Base-by-base conservation (phyloP, 1,284 basidiomycete species). In the Leccinum pallidistipes region DNA sequence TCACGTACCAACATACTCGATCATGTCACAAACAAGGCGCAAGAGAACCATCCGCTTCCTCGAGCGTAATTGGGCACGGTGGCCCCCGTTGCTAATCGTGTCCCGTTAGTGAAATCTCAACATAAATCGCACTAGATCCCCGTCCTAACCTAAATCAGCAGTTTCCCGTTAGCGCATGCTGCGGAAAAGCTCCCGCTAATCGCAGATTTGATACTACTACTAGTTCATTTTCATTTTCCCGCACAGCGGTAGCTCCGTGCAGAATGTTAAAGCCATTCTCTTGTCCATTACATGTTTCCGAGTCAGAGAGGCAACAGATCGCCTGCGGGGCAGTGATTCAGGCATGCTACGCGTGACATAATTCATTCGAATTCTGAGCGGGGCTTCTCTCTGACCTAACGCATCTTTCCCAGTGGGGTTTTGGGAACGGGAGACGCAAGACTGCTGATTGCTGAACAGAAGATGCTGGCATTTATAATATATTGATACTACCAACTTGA, bases 221-320 rank as follows among this genome's bases (percentile, higher is more conserved):
- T 8, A 16, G 27, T n/a, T 31, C 34, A 54, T 43, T 47, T 7
- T 34, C 27, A 32, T 29, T 45, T 21, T 45, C 6, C 21, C n/a
- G 36, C 9, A 34, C 27, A 27, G 49, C 12, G 7, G 34, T 49
- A n/a, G 5, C 27, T 58, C 47, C 34, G 40, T n/a, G 21, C 8
- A 27, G 59, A 59, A 58, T 12, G 11, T 51, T 56, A 34, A 5
- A 12, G 50, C 52, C 57, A 55, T 57, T 50, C 34, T 51, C 47
- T n/a, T 29, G 11, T 40, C 9, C 53, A 50, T 43, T 40, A 34
- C 50, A 45, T 24, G n/a, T 60, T 45, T 58, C 31, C 11, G 12
- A 56, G n/a, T 60, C n/a, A 50, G 58, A 57, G 24, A 51, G 56
- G 61, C 55, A 61, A 52, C 58, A 31, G 69, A 70, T 70, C 71